Base-by-base conservation (phyloP, 1,139 yeast genomes). In the Geotrichum klebahnii region DNA sequence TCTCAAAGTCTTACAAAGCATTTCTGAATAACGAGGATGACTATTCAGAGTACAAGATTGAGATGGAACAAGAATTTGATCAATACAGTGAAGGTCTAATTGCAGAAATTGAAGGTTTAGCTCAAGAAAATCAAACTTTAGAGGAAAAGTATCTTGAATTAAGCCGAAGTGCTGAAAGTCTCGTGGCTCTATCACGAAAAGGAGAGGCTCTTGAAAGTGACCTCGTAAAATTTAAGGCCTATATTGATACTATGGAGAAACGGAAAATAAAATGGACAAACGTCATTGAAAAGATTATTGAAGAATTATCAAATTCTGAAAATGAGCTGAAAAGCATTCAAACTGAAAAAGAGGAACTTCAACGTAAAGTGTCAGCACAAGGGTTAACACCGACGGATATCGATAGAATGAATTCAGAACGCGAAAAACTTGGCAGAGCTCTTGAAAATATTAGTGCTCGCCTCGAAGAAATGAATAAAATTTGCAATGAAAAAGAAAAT, bases 141-240 rank as follows among this genome's bases (percentile, higher is more conserved):
- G 67, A 69, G 33, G 61, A 65, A 1, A 65, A 67, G 41, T 56
- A 63, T 40, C 61, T 61, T 17, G 64, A 60, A 12, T 55, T 73
- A 17, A 57, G 66, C 17, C 67, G 66, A 39, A 72, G 69, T 31
- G 69, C 72, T 22, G 72, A 73, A 44, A 70, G 64, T 56, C 69
- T 73, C 57, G 73, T 69, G 17, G 61, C 69, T 16, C 74, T 82
- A 17, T 77, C 78, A 55, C 74, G 76, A 58, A 82, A 83, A 62
- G 73, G 81, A 5, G 73, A 71, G 51, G 88, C 88, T 0, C 69
- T 89, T 51, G 84, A 83, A 58, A 79, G 80, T 53, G 97, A 89
- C 67, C 72, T 84, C 39, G 70, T 73, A 43, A 84, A 84, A 63
- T 84, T 86, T 62, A 76, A 79, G 59, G 83, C 80, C 17, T 86